phyloP scores from a whole-genome alignment of 2,329 filamentous ascomycete genomes.

The Verticillium dahliae region DNA sequence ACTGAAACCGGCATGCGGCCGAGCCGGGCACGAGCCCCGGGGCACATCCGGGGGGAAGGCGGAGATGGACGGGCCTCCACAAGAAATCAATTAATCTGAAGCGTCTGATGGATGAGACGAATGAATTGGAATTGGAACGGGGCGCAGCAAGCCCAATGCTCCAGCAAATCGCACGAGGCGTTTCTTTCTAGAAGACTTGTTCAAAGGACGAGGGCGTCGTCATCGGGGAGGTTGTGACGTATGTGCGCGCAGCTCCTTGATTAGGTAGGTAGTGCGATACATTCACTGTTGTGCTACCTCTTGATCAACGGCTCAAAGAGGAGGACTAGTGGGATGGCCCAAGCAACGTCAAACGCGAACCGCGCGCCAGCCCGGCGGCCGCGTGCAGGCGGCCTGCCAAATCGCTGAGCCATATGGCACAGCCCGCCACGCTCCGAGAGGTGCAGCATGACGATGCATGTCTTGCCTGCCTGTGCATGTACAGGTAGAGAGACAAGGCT shows the following conservation, averaged over 20 bases:
- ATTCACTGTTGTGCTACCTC: not conserved
- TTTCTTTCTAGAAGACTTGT: not conserved
- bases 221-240: not conserved
- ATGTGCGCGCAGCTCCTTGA: not conserved
- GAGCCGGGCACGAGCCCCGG: not conserved
- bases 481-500: not conserved
- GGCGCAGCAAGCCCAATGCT: conserved; percentile 7
- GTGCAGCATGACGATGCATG: not conserved
- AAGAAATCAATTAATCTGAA: conserved; percentile 9
- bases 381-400: not conserved
- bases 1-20: conserved; percentile 6
- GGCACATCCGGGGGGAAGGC: not conserved
- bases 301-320: not conserved
- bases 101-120: conserved; percentile 10
- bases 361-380: not conserved
- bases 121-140: conserved; percentile 3
- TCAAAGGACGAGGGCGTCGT: not conserved
- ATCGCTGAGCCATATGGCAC: not conserved
- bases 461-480: not conserved
- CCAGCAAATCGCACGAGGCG: not conserved
- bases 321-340: not conserved
- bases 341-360: not conserved
- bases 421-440: not conserved
- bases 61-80: conserved; percentile 3
- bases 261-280: not conserved